These are phyloP conservation scores for Protomyces inundatus DNA, from an alignment of 1,139 yeast species.

Conservation along the genomic window DNA sequence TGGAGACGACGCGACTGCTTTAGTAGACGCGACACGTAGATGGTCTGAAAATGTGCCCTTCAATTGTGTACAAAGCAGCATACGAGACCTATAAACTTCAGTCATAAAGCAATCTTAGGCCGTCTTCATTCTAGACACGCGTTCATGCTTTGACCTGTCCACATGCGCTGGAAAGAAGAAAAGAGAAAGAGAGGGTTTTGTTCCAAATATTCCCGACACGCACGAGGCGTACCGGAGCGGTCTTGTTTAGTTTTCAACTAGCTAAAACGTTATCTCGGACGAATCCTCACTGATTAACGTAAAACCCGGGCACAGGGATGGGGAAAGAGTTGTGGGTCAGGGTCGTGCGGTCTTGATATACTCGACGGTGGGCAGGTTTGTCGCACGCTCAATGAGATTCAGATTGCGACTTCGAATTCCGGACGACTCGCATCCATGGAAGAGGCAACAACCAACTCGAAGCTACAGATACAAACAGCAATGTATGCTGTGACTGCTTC, in stretches of 20 bases:
- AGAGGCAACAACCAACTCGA: too few species aligned
- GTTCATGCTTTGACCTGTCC: too few species aligned
- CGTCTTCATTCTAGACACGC: too few species aligned
- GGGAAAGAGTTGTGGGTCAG: not conserved
- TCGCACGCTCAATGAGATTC: not conserved
- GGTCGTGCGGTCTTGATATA: not conserved
- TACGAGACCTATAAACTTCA: too few species aligned
- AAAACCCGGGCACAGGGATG: slow-evolving; percentile 24
- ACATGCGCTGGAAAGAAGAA: not conserved
- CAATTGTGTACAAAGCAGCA: too few species aligned
- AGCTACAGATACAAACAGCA: too few species aligned
- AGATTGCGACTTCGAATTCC: not conserved
- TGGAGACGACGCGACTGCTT: too few species aligned
- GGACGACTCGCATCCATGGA: too few species aligned
- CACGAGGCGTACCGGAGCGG: slow-evolving; percentile 27
- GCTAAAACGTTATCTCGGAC: slow-evolving; percentile 29
- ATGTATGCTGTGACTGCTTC: too few species aligned
- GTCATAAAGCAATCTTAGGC: too few species aligned
- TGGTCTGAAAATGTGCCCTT: too few species aligned
- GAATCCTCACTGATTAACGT: slow-evolving; percentile 29
- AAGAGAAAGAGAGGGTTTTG: not conserved
- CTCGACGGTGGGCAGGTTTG: not conserved
- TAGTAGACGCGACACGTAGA: too few species aligned
- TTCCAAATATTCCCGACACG: slow-evolving; percentile 29
- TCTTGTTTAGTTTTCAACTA: slow-evolving; percentile 30